Percentiles rank a stretch among this genome's conserved stretches.
phyloP scores from a whole-genome alignment of 2,329 filamentous ascomycete genomes.

The Piedraia hortae region DNA sequence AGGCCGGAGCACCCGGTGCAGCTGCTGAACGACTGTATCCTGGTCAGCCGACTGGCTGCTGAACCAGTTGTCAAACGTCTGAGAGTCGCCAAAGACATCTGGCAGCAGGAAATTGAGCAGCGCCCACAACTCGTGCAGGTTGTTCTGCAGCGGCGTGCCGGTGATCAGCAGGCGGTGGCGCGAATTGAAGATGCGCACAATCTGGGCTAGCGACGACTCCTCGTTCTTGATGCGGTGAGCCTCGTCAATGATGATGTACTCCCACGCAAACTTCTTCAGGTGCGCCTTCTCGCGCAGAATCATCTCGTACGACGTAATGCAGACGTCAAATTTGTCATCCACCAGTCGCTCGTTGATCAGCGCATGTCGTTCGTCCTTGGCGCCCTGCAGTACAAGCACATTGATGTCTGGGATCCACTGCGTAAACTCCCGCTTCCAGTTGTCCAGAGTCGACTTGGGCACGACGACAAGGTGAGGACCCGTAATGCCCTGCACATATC shows the following conservation, averaged over 20 bases:
- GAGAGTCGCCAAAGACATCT: slow-evolving; percentile 87
- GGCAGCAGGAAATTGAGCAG: slow-evolving; percentile 92
- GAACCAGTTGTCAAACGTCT: slow-evolving; percentile 97
- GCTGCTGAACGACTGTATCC: slow-evolving; percentile 82
- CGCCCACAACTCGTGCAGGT: slow-evolving; percentile 92
- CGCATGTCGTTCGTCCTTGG: slow-evolving; percentile 70
- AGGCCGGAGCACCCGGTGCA: slow-evolving; percentile 74
- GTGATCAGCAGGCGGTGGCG: slow-evolving; percentile 87
- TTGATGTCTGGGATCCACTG: slow-evolving; percentile 92
- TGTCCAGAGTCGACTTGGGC: slow-evolving; percentile 91
- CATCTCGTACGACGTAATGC: slow-evolving; percentile 98
- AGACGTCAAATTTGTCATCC: slow-evolving; percentile 89
- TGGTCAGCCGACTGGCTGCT: slow-evolving; percentile 72
- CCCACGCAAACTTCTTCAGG: slow-evolving; percentile 94
- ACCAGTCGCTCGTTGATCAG: slow-evolving; percentile 80
- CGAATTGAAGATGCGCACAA: slow-evolving; percentile 87
- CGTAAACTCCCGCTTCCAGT: slow-evolving; percentile 87
- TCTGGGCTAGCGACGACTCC: slow-evolving; percentile 84
- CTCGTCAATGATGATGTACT: slow-evolving; percentile 98
- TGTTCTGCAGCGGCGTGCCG: slow-evolving; percentile 90
- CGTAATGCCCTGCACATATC: slow-evolving; percentile 67
- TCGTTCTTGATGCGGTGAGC: slow-evolving; percentile 98
- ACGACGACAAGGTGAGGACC: slow-evolving; percentile 81
- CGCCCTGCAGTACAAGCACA: slow-evolving; percentile 75
- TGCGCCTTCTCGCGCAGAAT: slow-evolving; percentile 83